These are phyloP conservation scores for Zalerion maritima DNA, from an alignment of 495 filamentous ascomycete genomes.

Conservation along the genomic window DNA sequence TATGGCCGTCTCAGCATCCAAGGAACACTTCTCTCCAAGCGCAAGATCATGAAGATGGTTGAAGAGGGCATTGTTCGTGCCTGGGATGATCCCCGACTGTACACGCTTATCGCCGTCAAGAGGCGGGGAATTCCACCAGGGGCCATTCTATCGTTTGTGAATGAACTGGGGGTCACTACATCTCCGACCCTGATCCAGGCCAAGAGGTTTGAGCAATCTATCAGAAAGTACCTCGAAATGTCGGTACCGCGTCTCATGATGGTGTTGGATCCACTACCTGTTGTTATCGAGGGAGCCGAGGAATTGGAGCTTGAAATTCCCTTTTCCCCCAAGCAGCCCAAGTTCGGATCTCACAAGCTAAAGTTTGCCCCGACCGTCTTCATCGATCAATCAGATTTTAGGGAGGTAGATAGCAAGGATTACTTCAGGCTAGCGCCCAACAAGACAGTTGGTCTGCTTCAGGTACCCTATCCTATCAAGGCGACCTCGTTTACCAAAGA, in stretches of 20 bases:
- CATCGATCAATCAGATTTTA: conserved; percentile 88
- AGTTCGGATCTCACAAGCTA: conserved; percentile 44
- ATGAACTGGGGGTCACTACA: conserved; percentile 78
- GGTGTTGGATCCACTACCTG: conserved; percentile 64
- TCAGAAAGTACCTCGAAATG: conserved; percentile 68
- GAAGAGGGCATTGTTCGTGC: conserved; percentile 55
- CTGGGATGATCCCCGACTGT: conserved; percentile 84
- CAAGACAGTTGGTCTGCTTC: conserved; percentile 76
- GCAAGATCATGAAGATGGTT: conserved; percentile 65
- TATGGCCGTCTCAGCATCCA: conserved; percentile 68
- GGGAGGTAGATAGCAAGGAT: conserved; percentile 65
- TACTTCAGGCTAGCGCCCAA: conserved; percentile 91
- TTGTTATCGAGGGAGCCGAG: conserved; percentile 64
- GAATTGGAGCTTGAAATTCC: conserved; percentile 53
- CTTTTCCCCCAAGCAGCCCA: conserved; percentile 60
- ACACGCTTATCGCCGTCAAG: conserved; percentile 72
- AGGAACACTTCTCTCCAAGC: conserved; percentile 73
- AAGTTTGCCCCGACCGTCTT: conserved; percentile 77
- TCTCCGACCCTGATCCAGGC: conserved; percentile 57
- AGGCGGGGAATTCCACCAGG: conserved; percentile 75
- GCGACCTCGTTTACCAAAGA: conserved; percentile 66
- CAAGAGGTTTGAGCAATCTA: conserved; percentile 58
- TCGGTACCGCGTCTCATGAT: conserved; percentile 81
- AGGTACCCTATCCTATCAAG: conserved; percentile 69
- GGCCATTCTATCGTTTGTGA: conserved; percentile 75